Evolutionary conservation across 192 early-diverging fungal species (phyloP).

Genomic region (Coemansia aciculifera): DNA sequence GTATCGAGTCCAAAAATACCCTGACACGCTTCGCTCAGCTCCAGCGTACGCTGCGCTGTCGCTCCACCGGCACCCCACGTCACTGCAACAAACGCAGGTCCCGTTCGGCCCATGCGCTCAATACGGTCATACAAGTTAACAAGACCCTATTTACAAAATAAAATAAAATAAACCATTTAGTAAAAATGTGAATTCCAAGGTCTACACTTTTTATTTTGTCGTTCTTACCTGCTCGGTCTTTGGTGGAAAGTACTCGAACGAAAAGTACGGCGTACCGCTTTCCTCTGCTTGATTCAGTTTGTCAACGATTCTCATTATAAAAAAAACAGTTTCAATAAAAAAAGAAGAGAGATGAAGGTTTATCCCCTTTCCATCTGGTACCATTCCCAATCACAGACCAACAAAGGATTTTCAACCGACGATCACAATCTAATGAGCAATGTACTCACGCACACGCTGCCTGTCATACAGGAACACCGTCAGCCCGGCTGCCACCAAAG

Average conservation of each 20-base stretch:
- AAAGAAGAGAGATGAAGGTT: neutral
- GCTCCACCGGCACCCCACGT: conserved; percentile 97
- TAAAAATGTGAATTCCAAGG: neutral
- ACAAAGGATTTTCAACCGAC: neutral
- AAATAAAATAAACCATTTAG: neutral
- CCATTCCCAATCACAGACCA: neutral
- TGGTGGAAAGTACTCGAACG: conserved; percentile 98
- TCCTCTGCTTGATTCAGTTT: conserved; percentile 63
- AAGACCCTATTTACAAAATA: conserved; percentile 67
- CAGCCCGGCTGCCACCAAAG: conserved; percentile 35
- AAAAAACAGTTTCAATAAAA: neutral
- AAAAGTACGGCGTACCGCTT: conserved; percentile 63
- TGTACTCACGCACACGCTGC: conserved; percentile 33
- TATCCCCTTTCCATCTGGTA: conserved; percentile 12
- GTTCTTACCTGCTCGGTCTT: conserved; percentile 80
- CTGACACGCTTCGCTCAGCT: conserved; percentile 85
- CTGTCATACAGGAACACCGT: conserved; percentile 48
- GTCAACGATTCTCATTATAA: conserved; percentile 68
- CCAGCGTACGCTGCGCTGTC: conserved; percentile 83
- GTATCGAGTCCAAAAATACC: conserved; percentile 89
- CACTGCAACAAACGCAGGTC: conserved; percentile 93
- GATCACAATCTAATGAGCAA: conserved; percentile 8
- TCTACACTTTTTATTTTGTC: neutral
- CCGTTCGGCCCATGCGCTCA: conserved; percentile 87
- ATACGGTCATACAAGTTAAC: conserved; percentile 93